Evolutionary conservation across 108 stramenopile genomes (phyloP), one percentile per base, ranked within the genome.

Genomic region (Epipyxis sp.): DNA sequence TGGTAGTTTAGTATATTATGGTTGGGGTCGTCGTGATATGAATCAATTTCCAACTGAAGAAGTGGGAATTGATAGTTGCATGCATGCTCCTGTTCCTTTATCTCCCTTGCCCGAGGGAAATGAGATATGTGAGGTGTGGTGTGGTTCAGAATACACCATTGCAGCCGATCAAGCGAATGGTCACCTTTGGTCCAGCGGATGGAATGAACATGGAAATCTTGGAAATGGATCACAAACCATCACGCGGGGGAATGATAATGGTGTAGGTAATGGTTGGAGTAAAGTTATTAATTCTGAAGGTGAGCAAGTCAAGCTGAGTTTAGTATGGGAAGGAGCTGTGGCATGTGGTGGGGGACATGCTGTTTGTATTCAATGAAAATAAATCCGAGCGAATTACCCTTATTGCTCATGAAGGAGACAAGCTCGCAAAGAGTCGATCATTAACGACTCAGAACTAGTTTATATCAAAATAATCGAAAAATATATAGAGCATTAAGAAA

Each of bases 11-110:
- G 71, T 74, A 13, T 74, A 6, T 39, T 46, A 46, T 57, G 71
- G n/a, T 42, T 74, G 71, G 71, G 71, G 71, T 29, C 71, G 71
- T 29, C 46, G 27, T 10, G 71, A 74, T 32, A 74, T 74, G 71
- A 6, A 10, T 6, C 71, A 74, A 57, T 57, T 30, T 54, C 71
- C n/a, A 13, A 42, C 40, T 6, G 61, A 29, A 32, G 61, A 65
- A 65, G 61, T 65, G 13, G 25, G 10, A 32, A 16, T 37, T 13
- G 61, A 65, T 25, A 32, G 34, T 65, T 57, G 54, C 25, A 57
- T 25, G 54, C 25, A 32, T 16, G 34, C 20, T 6, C 61, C 61
- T 35, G 25, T 37, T 29, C 3, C 13, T 39, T 20, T 46, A 13
- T 27, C 42, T 10, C 34, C 71, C 6, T 74, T 74, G 20, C 71